Percentiles rank a stretch among this genome's conserved stretches.
These are phyloP conservation scores for Helicostylum pulchrum DNA, from an alignment of 192 early-diverging fungal genomes.

Conservation along the genomic window DNA sequence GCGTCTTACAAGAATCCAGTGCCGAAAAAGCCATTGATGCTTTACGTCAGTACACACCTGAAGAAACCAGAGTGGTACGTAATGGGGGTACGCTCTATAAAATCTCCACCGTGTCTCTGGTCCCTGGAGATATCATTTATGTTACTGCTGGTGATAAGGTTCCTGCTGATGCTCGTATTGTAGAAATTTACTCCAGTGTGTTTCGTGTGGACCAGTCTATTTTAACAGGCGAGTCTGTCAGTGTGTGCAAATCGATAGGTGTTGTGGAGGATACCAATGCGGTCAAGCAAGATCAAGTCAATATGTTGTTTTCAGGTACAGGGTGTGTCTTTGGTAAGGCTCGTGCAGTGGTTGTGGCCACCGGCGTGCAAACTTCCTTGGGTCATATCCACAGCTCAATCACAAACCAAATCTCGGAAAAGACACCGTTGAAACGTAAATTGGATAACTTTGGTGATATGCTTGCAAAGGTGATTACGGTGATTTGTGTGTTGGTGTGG, in stretches of 20 bases:
- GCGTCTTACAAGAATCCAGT: conserved; percentile 95
- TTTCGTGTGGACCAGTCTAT: conserved; percentile 94
- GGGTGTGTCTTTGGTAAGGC: conserved; percentile 90
- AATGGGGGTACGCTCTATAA: conserved; percentile 57
- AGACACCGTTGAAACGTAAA: conserved; percentile 92
- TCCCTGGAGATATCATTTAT: conserved; percentile 96
- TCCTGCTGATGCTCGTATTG: conserved; percentile 89
- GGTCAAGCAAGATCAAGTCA: conserved; percentile 95
- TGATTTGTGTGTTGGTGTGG: conserved; percentile 95
- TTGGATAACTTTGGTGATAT: conserved; percentile 94
- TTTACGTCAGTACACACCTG: conserved; percentile 93
- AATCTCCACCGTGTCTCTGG: conserved; percentile 74
- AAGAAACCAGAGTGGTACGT: conserved; percentile 89
- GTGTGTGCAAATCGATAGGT: conserved; percentile 77
- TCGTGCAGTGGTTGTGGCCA: conserved; percentile 80
- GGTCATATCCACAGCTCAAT: conserved; percentile 92
- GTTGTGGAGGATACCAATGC: conserved; percentile 61
- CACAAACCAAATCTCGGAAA: conserved; percentile 77
- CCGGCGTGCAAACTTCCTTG: conserved; percentile 87
- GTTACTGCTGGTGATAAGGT: conserved; percentile 93
- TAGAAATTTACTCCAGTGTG: conserved; percentile 72
- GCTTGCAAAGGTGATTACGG: conserved; percentile 78
- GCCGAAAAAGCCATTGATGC: conserved; percentile 99
- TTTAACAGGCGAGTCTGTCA: conserved; percentile 92
- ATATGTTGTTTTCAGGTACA: conserved; percentile 97